phyloP scores from a whole-genome alignment of 1,284 basidiomycete species.

The Cutaneotrichosporon curvatum region DNA sequence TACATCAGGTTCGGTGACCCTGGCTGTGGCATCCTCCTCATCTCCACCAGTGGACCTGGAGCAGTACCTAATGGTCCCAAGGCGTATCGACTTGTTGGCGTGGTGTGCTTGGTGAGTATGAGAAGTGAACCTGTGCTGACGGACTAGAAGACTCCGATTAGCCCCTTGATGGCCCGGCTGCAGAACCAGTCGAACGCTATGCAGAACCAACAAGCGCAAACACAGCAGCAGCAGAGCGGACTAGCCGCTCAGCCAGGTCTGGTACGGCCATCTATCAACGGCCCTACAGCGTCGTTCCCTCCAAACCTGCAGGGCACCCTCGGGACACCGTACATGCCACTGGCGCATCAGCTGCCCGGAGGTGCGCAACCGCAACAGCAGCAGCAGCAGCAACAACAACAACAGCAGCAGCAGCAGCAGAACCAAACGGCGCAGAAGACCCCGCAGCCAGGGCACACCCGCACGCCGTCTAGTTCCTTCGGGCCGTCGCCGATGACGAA shows the following conservation, averaged over 20 bases:
- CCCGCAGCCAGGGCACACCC: slow-evolving; percentile 2
- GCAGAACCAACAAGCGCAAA: slow-evolving; percentile 4
- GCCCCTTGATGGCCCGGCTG: not conserved
- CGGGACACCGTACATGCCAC: not conserved
- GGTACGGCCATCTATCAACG: not conserved
- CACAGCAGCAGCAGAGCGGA: slow-evolving; percentile 2
- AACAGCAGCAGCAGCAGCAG: not conserved
- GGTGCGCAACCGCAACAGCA: not conserved
- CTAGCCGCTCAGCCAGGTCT: not conserved
- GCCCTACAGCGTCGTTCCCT: not conserved
- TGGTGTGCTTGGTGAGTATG: slow-evolving; percentile 19
- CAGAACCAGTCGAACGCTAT: not conserved
- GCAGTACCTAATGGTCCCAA: slow-evolving; percentile 6
- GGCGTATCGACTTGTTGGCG: slow-evolving; percentile 16
- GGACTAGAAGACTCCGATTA: slow-evolving; percentile 3
- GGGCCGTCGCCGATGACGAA: not conserved
- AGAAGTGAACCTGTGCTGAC: not conserved
- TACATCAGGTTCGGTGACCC: slow-evolving; percentile 18
- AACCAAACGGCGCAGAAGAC: slow-evolving; percentile 1
- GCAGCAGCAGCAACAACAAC: slow-evolving; percentile 3
- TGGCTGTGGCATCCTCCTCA: slow-evolving; percentile 19
- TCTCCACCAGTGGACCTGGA: slow-evolving; percentile 8
- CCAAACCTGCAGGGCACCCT: not conserved
- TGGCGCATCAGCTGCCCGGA: too few species aligned
- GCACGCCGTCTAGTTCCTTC: slow-evolving; percentile 1